Base-by-base conservation (phyloP, 1,284 basidiomycete species). In the Hortiboletus rubellus region DNA sequence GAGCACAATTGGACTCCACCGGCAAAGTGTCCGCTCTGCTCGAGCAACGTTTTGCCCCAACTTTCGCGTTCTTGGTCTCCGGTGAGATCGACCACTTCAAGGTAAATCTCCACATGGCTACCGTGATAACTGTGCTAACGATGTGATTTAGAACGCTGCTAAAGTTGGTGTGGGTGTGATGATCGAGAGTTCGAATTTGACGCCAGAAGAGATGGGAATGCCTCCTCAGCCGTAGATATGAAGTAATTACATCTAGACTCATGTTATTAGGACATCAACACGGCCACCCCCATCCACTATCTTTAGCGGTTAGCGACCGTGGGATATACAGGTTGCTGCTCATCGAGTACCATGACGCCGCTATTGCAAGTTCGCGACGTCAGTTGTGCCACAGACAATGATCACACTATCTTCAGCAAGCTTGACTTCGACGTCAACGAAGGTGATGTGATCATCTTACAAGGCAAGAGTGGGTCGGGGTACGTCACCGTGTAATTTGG, bases 11-110 rank as follows among this genome's bases (percentile, higher is more conserved):
- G 37, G 96, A 98, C 72, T 92, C 90, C 51, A 89, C 87, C 38
- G 94, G 95, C 56, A 99, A 99, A 77, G 90, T 99, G 48, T 92
- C 94, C 52, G 94, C 94, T 62, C 77, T 97, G 67, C 85, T 99
- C 47, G 97, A 99, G 77, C 96, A 98, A 74, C 85, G 95, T 57
- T 92, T 99, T 74, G 93, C 93, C 24, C 97, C 97, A 10, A 88
- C 92, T 12, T 98, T 99, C 70, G 87, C 93, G 6, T 96, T 99
- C 82, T 78, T 96, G 65, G 87, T 99, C 60, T 86, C 92, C 17
- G 96, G 97, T 15, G 96, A 99, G 82, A 95, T 99, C 64, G 97
- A 99, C 74, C 96, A 99, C 82, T 89, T 94, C 80, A 97, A 96
- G 85, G 93, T 92, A 65, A 66, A 81, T 55, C 60, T 37, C 6